A percentile compares a stretch with the other conserved stretches of the same genome.
These are phyloP conservation scores for Geotrichum klebahnii DNA, from an alignment of 1,139 yeast genomes.

Conservation along the genomic window DNA sequence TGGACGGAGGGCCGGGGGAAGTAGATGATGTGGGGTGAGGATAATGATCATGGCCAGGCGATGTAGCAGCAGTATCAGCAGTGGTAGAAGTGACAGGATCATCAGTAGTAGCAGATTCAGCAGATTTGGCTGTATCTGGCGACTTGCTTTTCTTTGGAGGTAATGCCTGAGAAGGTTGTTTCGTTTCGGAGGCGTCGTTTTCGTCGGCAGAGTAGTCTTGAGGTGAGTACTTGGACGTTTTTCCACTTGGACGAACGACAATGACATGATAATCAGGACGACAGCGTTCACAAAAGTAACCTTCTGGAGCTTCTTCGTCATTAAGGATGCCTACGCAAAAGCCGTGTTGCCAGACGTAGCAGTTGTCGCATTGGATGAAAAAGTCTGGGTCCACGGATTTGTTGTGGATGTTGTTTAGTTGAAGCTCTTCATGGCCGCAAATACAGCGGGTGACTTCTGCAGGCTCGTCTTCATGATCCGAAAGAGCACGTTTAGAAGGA, in stretches of 20 bases:
- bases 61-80: background rate
- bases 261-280: constrained; percentile 73
- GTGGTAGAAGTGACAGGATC: constrained; percentile 3
- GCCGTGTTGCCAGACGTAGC: constrained; percentile 97
- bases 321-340: constrained; percentile 80
- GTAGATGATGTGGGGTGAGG: background rate
- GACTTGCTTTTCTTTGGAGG: constrained; percentile 4
- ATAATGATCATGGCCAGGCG: background rate
- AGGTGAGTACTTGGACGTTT: constrained; percentile 45
- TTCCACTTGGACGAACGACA: constrained; percentile 48
- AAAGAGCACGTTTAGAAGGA: background rate
- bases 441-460: constrained; percentile 86
- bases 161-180: constrained; percentile 24
- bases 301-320: constrained; percentile 78
- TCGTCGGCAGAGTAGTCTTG: constrained; percentile 30
- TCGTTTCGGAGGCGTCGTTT: constrained; percentile 28
- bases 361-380: constrained; percentile 83
- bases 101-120: too few relatives aligned
- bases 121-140: background rate
- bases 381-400: constrained; percentile 70
- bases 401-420: constrained; percentile 33
- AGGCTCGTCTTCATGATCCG: constrained; percentile 41
- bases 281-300: constrained; percentile 90
- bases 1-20: constrained; percentile 2
- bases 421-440: constrained; percentile 73